Evolutionary conservation across 441 rosid genomes (phyloP).

Genomic region (Brassica balearica): DNA sequence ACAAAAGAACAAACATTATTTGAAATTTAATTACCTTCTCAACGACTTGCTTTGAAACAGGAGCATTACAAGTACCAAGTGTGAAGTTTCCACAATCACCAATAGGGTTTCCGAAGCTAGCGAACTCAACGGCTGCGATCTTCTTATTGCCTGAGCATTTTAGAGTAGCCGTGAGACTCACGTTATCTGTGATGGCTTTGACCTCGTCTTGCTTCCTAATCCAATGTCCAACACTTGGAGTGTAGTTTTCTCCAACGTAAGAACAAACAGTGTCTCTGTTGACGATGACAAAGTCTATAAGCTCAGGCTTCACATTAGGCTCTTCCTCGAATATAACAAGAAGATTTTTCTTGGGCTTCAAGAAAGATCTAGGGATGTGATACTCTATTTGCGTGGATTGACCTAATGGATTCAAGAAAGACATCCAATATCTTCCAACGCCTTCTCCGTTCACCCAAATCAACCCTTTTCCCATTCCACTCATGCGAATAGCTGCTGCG

Average conservation of each 20-base stretch:
- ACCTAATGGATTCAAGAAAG: conserved; percentile 70
- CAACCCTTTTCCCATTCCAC: conserved; percentile 81
- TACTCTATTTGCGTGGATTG: conserved; percentile 76
- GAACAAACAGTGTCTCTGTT: conserved; percentile 54
- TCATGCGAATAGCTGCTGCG: conserved; percentile 66
- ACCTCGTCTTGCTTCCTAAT: conserved; percentile 35
- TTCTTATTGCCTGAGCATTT: conserved; percentile 45
- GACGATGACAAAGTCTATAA: conserved; percentile 45
- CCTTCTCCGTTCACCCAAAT: conserved; percentile 86
- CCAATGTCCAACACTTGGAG: conserved; percentile 42
- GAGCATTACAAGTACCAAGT: conserved; percentile 50
- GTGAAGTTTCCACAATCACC: conserved; percentile 52
- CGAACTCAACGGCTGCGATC: conserved; percentile 50
- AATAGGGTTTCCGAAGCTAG: conserved; percentile 53
- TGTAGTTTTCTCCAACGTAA: conserved; percentile 45
- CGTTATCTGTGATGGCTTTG: conserved; percentile 29
- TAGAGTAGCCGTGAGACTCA: conserved; percentile 45
- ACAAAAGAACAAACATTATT: neutral
- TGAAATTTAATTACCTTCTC: conserved; percentile 43
- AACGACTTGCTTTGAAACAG: conserved; percentile 47
- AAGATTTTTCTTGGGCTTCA: conserved; percentile 52
- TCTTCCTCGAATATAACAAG: conserved; percentile 60
- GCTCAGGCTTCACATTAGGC: conserved; percentile 48
- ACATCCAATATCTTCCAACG: conserved; percentile 93
- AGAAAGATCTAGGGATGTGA: conserved; percentile 59